phyloP scores from a whole-genome alignment of 495 filamentous ascomycete genomes.

The Hypoxylon crocopeplum region DNA sequence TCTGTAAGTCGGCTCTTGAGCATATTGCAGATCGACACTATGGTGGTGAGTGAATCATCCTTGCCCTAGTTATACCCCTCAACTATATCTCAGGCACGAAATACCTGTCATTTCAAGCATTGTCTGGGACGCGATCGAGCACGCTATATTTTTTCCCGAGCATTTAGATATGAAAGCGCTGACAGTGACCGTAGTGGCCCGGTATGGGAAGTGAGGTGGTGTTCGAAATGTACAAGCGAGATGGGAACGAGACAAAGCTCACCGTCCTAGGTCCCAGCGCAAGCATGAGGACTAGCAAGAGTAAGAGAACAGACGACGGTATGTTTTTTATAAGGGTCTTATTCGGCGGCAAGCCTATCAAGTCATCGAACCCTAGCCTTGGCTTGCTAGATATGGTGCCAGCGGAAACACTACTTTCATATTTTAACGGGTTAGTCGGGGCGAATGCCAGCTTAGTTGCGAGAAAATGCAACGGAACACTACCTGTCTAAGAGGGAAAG shows the following conservation, averaged over 20 bases:
- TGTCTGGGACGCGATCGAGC: no score
- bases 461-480: slow-evolving; percentile 38
- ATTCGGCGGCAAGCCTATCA: slow-evolving; percentile 67
- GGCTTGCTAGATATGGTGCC: slow-evolving; percentile 69
- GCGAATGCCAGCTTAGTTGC: slow-evolving; percentile 52
- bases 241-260: slow-evolving; percentile 6
- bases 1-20: slow-evolving; percentile 65
- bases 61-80: no score
- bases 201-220: slow-evolving; percentile 75
- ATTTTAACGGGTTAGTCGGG: slow-evolving; percentile 70
- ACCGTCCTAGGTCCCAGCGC: no score
- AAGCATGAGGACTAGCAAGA: not conserved
- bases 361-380: slow-evolving; percentile 63
- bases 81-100: no score
- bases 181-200: slow-evolving; percentile 56
- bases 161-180: no score
- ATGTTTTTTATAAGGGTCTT: slow-evolving; percentile 63
- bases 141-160: no score
- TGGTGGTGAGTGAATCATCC: slow-evolving; percentile 52
- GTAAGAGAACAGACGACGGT: slow-evolving; percentile 30
- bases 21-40: slow-evolving; percentile 68
- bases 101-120: no score
- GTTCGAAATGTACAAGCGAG: slow-evolving; percentile 66
- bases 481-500: slow-evolving; percentile 21
- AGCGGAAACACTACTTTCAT: slow-evolving; percentile 61